A percentile compares a stretch with the other conserved stretches of the same genome.
Conservation (phyloP, 2,329 filamentous ascomycete genomes). For the Rhynchosporium secalis region DNA sequence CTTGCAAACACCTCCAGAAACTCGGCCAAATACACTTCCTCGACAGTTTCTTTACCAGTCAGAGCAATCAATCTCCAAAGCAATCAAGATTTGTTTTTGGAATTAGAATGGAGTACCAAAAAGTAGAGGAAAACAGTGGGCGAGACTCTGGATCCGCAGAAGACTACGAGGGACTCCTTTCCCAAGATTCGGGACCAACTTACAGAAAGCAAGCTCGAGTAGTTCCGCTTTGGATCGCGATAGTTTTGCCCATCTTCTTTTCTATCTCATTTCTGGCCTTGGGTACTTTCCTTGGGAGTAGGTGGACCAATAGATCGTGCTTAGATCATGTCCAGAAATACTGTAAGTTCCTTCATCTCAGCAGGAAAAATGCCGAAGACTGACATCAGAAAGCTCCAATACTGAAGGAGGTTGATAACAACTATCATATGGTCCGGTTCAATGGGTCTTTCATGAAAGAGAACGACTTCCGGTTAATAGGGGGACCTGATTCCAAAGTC, state of each 20-base stretch:
- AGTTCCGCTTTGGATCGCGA: conserved; percentile 17
- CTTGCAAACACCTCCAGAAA: background rate
- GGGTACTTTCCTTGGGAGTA: conserved; percentile 31
- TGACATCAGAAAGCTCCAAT: conserved; percentile 38
- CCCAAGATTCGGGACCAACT: conserved; percentile 18
- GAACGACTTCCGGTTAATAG: conserved; percentile 50
- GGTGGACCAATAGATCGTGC: conserved; percentile 24
- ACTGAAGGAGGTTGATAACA: conserved; percentile 44
- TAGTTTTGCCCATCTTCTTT: conserved; percentile 20
- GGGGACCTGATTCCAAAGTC: conserved; percentile 45
- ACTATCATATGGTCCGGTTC: conserved; percentile 46
- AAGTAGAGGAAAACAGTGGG: conserved; percentile 27
- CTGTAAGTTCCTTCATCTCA: conserved; percentile 23
- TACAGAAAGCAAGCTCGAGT: conserved; percentile 12
- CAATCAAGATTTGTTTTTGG: background rate
- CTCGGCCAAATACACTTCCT: background rate
- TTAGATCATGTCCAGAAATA: conserved; percentile 32
- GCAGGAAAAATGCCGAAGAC: background rate
- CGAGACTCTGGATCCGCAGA: conserved; percentile 22
- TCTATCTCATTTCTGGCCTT: conserved; percentile 22
- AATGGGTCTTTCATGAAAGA: conserved; percentile 55
- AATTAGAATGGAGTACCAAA: conserved; percentile 21
- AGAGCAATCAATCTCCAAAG: background rate
- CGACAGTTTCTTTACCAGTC: background rate
- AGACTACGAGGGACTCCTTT: conserved; percentile 27